Evolutionary conservation across 225 moss, liverwort and hornwort genomes (phyloP).

Genomic region (Polytrichum formosum): DNA sequence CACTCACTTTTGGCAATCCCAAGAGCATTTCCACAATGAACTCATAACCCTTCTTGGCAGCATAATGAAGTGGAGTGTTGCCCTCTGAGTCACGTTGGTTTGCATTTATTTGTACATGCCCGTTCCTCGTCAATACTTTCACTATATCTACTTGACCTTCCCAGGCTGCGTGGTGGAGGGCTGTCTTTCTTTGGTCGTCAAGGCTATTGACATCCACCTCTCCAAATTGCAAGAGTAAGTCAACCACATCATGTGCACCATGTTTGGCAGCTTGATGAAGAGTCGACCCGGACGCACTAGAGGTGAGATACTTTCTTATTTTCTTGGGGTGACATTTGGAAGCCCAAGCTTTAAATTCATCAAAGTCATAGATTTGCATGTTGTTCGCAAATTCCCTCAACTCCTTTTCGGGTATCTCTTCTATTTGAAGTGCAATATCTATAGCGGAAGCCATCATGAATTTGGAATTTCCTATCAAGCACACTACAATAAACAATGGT

Average conservation of each 20-base stretch:
- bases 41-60: background rate
- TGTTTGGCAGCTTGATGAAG: slow-evolving; percentile 4
- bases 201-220: background rate
- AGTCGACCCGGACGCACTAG: background rate
- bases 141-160: background rate
- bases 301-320: background rate
- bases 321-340: background rate
- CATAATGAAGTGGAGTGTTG: background rate
- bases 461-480: no score
- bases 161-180: background rate
- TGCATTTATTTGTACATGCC: background rate
- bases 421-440: no score
- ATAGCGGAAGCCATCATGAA: no score
- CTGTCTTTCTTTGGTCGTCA: background rate
- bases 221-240: background rate
- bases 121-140: background rate
- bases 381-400: background rate
- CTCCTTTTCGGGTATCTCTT: no score
- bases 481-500: no score
- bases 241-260: background rate
- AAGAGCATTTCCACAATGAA: background rate
- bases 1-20: background rate
- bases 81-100: background rate
- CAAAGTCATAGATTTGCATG: background rate
- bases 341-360: background rate